phyloP scores from a whole-genome alignment of 2,329 filamentous ascomycete genomes.

The Colletotrichum chrysophilum region DNA sequence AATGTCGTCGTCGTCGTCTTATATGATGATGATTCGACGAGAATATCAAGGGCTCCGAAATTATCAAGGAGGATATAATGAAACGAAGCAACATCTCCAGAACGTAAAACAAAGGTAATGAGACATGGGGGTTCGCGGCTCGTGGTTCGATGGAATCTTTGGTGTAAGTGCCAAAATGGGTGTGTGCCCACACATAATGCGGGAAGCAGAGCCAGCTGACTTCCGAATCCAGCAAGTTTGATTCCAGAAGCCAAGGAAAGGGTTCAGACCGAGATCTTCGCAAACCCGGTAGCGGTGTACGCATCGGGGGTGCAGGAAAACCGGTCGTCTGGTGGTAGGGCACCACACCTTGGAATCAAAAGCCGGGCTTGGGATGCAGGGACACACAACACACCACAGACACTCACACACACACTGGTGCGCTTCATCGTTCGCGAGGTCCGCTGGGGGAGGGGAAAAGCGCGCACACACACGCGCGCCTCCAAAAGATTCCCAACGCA shows the following conservation, averaged over 20 bases:
- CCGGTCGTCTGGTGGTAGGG: not conserved
- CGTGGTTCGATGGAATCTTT: not conserved
- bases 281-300: not conserved
- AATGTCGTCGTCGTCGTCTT: not conserved
- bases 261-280: not conserved
- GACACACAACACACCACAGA: not conserved
- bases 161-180: not conserved
- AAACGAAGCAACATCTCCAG: not conserved
- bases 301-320: not conserved
- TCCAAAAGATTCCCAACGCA: not conserved
- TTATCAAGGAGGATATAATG: not conserved
- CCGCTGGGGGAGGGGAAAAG: not conserved
- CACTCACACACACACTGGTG: not conserved
- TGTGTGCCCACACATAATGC: not conserved
- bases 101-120: not conserved
- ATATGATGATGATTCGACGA: not conserved
- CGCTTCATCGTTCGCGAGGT: not conserved
- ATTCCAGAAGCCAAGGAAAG: slow-evolving; percentile 13
- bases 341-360: slow-evolving; percentile 1
- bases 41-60: not conserved
- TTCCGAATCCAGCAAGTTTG: not conserved
- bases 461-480: not conserved
- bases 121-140: not conserved
- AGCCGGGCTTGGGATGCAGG: not conserved
- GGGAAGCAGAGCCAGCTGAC: not conserved